Base-by-base conservation (phyloP, 192 early-diverging fungal species). In the Geranomyces michiganensis region DNA sequence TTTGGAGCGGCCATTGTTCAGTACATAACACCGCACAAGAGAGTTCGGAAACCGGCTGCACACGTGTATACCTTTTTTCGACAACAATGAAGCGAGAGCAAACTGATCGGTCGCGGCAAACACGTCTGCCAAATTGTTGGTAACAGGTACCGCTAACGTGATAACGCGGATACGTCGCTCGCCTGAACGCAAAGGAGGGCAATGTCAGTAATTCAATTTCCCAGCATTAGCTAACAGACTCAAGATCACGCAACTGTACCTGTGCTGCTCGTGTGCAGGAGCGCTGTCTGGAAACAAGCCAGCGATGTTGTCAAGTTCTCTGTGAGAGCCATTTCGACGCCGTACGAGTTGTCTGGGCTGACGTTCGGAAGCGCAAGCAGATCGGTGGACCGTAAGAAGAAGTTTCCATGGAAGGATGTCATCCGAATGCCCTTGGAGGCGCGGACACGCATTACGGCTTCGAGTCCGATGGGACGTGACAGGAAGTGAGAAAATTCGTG, bases 341-440 rank as follows among this genome's bases (percentile, higher is more conserved):
- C 90, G 72, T 96, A 99, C 14, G 85, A 84, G 71, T 95, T 93
- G 81, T 96, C 93, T 43, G 95, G 94, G 76, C 87, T 91, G 9
- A 96, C 96, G 66, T 92, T 96, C 48, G 96, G 96, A 61, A 99
- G 76, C 14, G 93, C 87, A 27, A 97, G 78, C 24, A 99, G 77
- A 72, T 99, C 96, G 26, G 94, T 91, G 47, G 93, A 93, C 10
- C 95, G 92, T 46, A 99, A 84, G 81, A 99, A 99, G 76, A 97
- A 97, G 89, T 96, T 96, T 15, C 96, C 96, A 58, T 99, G 94
- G 81, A 92, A 97, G 19, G 92, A 83, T 24, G 89, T 88, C 90
- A 96, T 93, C 43, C 89, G 81, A 46, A 98, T 79, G 0, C 95
- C 95, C 74, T 91, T 93, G 1, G 93, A 93, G 1, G 95, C 92